Evolutionary conservation across 169 alveolate species (phyloP), one percentile per base, ranked within the genome.

Genomic region (Cryptosporidium bovis): DNA sequence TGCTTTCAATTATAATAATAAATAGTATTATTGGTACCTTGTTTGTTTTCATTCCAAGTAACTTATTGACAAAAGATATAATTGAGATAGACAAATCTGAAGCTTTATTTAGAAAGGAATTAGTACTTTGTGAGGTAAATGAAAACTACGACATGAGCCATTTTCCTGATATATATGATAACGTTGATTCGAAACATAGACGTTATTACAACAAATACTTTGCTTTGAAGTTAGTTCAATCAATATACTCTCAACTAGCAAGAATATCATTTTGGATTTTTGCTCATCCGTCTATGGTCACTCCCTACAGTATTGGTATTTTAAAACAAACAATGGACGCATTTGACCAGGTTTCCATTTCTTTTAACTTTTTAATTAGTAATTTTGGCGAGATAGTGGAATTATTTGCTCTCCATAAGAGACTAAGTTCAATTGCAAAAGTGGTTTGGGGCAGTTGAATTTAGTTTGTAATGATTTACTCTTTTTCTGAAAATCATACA

Each of bases 311-410:
- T 2, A 15, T 71, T 4, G 84, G 84, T 6, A 29, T 71, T 7
- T 65, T 71, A 18, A 71, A 71, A 44, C 84, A 71, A 50, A 71
- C 84, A 5, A 71, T 71, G 84, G 69, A 71, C 29, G 71, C 84
- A 18, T 71, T 56, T 20, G 84, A 71, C 48, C 50, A 71, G 44
- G 84, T 71, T 16, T 71, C 84, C 12, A 20, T 62, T 0, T 50
- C 46, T 7, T 71, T 53, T 48, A 71, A 71, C 16, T 56, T 71
- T 36, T 34, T 44, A 8, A 65, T 71, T 2, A 0, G 62, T 36
- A 55, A 71, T n/a, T 71, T 71, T 10, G 24, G 46, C 16, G 44
- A 50, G 8, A 18, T 71, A 10, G 84, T 53, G 29, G 84, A 71
- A 65, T 33, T 40, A 44, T 40, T 71, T 56, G 84, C 84, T 34